Base-by-base conservation (phyloP, 2,329 filamentous ascomycete genomes). In the Arthrobotrys pseudoclavata region DNA sequence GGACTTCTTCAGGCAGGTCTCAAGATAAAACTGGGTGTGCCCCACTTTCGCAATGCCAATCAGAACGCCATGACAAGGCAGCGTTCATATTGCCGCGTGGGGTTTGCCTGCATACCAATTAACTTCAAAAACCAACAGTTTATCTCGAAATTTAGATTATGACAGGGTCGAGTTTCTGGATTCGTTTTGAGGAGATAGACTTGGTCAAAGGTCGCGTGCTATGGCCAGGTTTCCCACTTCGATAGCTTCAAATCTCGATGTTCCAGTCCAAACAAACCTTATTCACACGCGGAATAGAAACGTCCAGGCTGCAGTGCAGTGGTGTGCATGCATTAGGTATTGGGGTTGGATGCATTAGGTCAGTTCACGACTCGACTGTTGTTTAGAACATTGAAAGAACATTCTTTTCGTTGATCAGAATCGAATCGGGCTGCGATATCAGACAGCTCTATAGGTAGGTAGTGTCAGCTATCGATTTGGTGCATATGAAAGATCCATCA, bases 41-140 rank as follows among this genome's bases (percentile, higher is more conserved):
- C 60, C 72, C 66, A 69, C 72, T 52, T 66, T 52, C 6, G 22
- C 34, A 48, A 20, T 64, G 55, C 64, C 71, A 69, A 76, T 64
- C 18, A 66, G 26, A 57, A 53, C 72, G 72, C 66, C 72, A 76
- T 70, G 40, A 50, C 64, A 69, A 76, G 72, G 72, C 72, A 76
- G 66, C 69, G 57, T 64, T 42, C 37, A 24, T 52, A 53, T 53
- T 62, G 50, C 53, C 42, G 50, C 69, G 69, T 61, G 62, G 62
- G 40, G 50, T 52, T 62, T 50, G 26, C 34, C 52, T 48, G 34
- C 69, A 57, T 42, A 50, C 50, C 48, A 52, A 48, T 64, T 29
- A 24, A 40, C 47, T 57, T 20, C 50, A n/a, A 31, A 40, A 18
- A 71, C 42, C 18, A 26, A 22, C 15, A 37, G 68, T 47, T 42